Percentiles rank a stretch among this genome's conserved stretches.
phyloP scores from a whole-genome alignment of 2,329 filamentous ascomycete species.

The Neonectria punicea region DNA sequence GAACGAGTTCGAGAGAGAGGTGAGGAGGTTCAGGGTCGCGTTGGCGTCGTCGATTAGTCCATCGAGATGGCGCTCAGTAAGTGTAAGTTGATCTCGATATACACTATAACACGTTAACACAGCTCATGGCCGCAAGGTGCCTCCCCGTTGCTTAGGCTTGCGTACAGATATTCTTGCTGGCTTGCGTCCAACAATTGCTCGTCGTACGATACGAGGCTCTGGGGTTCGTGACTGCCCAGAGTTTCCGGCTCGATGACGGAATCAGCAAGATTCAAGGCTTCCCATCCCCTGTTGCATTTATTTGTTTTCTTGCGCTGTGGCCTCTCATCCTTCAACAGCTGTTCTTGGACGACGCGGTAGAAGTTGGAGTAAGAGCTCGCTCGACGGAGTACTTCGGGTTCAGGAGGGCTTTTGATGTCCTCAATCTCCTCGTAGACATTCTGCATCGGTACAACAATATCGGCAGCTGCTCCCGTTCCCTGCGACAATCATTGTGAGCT shows the following conservation, averaged over 20 bases:
- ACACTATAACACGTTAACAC: slow-evolving; percentile 60
- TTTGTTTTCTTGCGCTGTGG: slow-evolving; percentile 53
- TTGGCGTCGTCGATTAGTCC: slow-evolving; percentile 81
- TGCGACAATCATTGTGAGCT: slow-evolving; percentile 48
- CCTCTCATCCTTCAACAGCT: slow-evolving; percentile 62
- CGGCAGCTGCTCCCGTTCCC: slow-evolving; percentile 63
- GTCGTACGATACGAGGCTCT: slow-evolving; percentile 56
- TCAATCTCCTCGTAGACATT: slow-evolving; percentile 68
- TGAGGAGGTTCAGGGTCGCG: slow-evolving; percentile 78
- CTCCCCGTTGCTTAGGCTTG: slow-evolving; percentile 8
- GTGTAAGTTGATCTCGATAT: slow-evolving; percentile 82
- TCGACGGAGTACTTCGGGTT: slow-evolving; percentile 71
- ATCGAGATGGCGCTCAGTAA: slow-evolving; percentile 85
- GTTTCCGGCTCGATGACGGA: slow-evolving; percentile 31
- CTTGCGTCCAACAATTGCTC: slow-evolving; percentile 81
- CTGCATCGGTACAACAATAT: slow-evolving; percentile 65
- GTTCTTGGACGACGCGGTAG: slow-evolving; percentile 70
- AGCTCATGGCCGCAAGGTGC: background rate
- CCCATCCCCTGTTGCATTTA: slow-evolving; percentile 58
- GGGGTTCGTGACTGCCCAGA: slow-evolving; percentile 38
- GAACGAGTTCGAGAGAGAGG: slow-evolving; percentile 86
- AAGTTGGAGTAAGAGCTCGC: slow-evolving; percentile 83
- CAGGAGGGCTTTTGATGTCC: slow-evolving; percentile 68
- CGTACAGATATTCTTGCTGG: slow-evolving; percentile 85
- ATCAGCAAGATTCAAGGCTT: slow-evolving; percentile 57